Evolutionary conservation across 805 yeast genomes (phyloP), one percentile per base, ranked within the genome.

Genomic region (Metschnikowia lunata): DNA sequence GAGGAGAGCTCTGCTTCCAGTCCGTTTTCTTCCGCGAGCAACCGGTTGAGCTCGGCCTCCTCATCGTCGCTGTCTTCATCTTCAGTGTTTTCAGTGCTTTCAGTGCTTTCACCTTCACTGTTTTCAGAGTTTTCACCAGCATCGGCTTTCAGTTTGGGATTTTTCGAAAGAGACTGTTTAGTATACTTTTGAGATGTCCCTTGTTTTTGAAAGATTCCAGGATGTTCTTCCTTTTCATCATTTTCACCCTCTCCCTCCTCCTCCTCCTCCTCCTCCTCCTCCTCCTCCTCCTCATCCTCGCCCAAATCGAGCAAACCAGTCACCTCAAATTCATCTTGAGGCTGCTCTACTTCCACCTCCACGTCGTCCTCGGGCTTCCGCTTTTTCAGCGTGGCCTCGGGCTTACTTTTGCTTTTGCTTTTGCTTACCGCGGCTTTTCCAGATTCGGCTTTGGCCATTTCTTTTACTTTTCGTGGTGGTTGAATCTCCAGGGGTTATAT

Each of bases 21-120:
- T 13, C 34, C 52, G 28, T 74, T 79, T 52, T 77, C 82, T 47
- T 70, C 75, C 7, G 79, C 85, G 34, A 83, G 59, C n/a, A 84
- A 66, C 39, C 67, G 63, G 55, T 83, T 82, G 47, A 82, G 69
- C 54, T 83, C 89, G 6, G 76, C 83, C 41, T 50, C 56, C n/a
- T 43, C 49, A 8, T 41, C 45, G 8, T 42, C 49, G 2, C 34
- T 36, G 13, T 40, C 43, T 13, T 42, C 44, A 10, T 42, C 40
- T 8, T 34, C 44, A 6, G 23, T 43, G 4, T 36, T 32, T 12
- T 36, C 43, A 12, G n/a, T 15, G n/a, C 14, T 34, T 11, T 45
- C 40, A 5, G 4, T 18, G 23, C 5, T 18, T 12, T 40, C 40
- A 2, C 40, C 52, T 14, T 43, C 47, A 27, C 26, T 39, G 8